Evolutionary conservation across 495 filamentous ascomycete genomes (phyloP), one percentile per base, ranked within the genome.

Genomic region (Penicillium roqueforti): DNA sequence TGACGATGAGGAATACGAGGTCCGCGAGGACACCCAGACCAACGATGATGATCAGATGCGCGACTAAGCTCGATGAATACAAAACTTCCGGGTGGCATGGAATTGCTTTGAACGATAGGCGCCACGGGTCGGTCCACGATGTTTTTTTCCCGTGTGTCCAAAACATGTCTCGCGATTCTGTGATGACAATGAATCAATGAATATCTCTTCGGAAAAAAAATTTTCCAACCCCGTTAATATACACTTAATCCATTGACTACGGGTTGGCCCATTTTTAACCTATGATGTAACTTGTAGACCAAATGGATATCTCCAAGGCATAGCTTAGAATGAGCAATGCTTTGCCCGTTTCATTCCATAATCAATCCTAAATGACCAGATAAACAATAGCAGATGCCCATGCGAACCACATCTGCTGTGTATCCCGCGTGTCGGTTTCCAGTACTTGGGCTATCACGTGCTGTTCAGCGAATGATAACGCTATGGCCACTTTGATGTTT

Each of bases 1-100:
- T 0, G 89, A 93, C 11, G 88, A 92, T 34, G 87, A 90, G 42
- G 76, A 78, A 56, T 73, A 74, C 50, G 65, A 65, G 46, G 66
- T 56, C 29, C 56, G 44, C 19, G 50, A 58, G 22, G 53, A 59
- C 26, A 41, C 46, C 32, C 47, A 58, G 16, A 23, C 13, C 29
- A 32, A 60, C n/a, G 58, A 72, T 46, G 69, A 76, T 20, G 70
- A 73, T 51, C 66, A 74, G 56, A 77, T 76, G 75, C 72, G 72
- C 51, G 73, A 73, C 48, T 79, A 69, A 67, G 54, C 43, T 36
- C n/a, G 11, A 54, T 61, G 20, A 56, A 39, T 53, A 60, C 18
- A 53, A 49, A 44, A 46, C 47, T 51, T 18, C 22, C 54, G 50
- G 58, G 51, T 39, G 49, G 52, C 54, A 56, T 52, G 45, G 56